Conservation (phyloP, 108 stramenopile genomes). For the Seminavis robusta region DNA sequence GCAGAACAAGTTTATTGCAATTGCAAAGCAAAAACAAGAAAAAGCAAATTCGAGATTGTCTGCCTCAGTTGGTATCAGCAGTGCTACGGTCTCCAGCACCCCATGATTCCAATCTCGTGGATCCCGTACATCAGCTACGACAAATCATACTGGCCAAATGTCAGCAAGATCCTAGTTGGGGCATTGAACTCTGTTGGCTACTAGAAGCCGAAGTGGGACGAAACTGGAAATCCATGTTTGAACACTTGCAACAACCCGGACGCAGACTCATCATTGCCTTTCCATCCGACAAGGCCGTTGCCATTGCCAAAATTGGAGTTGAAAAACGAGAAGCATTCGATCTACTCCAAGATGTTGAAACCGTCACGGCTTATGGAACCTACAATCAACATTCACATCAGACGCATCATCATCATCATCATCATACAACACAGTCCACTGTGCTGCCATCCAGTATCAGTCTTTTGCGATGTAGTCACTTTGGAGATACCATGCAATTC, state of each 20-base stretch:
- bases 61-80: conserved; percentile 82
- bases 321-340: conserved; percentile 82
- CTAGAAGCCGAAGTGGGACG: conserved; percentile 89
- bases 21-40: not conserved
- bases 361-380: conserved; percentile 79
- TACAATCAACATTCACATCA: conserved; percentile 7
- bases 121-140: conserved; percentile 76
- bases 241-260: conserved; percentile 84
- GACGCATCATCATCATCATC: conserved; percentile 4
- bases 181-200: conserved; percentile 85
- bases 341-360: conserved; percentile 82
- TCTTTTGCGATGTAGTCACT: conserved; percentile 75
- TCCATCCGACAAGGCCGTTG: conserved; percentile 81
- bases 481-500: conserved; percentile 89
- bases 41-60: conserved; percentile 53
- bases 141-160: conserved; percentile 58
- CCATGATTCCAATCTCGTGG: conserved; percentile 37
- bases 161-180: conserved; percentile 70
- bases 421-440: not conserved
- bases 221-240: conserved; percentile 81
- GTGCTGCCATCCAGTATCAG: conserved; percentile 63
- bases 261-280: conserved; percentile 72
- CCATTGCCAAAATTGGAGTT: conserved; percentile 70
- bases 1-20: conserved; percentile 1
- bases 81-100: conserved; percentile 77